These are phyloP conservation scores for Papilionanthe hybrid DNA, from an alignment of 116 monocot species.

Conservation along the genomic window DNA sequence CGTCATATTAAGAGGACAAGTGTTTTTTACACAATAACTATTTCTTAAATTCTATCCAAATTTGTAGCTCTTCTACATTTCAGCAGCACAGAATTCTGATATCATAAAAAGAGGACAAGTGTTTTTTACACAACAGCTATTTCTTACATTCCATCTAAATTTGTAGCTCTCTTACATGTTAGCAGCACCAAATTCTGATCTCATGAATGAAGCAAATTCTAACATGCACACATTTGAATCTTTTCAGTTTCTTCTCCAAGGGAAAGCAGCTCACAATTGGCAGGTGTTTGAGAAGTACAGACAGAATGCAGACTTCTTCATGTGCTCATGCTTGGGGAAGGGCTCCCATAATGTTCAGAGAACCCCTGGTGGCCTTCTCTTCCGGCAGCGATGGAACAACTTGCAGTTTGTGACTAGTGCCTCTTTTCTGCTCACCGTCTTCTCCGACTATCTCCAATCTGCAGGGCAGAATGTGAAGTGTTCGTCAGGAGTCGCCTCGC, in stretches of 20 bases:
- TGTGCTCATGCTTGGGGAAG: constrained; percentile 66
- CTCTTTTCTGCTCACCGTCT: constrained; percentile 57
- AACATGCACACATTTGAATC: too few species aligned
- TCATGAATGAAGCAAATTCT: too few species aligned
- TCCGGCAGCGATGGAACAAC: constrained; percentile 67
- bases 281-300: constrained; percentile 38
- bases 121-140: too few species aligned
- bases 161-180: too few species aligned
- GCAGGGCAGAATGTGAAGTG: constrained; percentile 30
- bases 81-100: too few species aligned
- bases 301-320: constrained; percentile 59
- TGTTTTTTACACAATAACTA: too few species aligned
- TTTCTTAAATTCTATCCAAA: too few species aligned
- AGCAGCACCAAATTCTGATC: too few species aligned
- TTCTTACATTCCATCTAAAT: too few species aligned
- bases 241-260: constrained; percentile 51
- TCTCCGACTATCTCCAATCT: constrained; percentile 48
- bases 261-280: constrained; percentile 36
- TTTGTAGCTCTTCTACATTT: too few species aligned
- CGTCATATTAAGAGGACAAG: too few species aligned
- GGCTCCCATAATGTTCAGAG: constrained; percentile 35
- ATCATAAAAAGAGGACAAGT: too few species aligned
- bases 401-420: constrained; percentile 70
- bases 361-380: constrained; percentile 68
- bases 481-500: constrained; percentile 20